phyloP scores from a whole-genome alignment of 1,284 basidiomycete species.

The Naganishia sp. region DNA sequence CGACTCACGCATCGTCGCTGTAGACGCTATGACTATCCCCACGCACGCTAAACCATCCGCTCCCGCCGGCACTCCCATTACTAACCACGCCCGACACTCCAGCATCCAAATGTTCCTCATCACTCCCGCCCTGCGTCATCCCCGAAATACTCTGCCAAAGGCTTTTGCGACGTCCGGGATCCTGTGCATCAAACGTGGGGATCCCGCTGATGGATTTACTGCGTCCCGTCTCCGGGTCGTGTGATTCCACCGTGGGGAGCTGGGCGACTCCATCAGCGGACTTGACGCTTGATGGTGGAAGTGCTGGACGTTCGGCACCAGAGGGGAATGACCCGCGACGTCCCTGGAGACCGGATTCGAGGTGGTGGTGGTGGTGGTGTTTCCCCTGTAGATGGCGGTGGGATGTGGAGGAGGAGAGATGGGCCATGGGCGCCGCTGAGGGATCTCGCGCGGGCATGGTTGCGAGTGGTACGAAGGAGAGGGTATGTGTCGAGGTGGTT shows the following conservation, averaged over 20 bases:
- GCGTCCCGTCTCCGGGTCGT: slow-evolving; percentile 1
- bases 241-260: not conserved
- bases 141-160: not conserved
- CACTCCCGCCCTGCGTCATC: slow-evolving; percentile 1
- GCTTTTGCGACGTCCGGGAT: not conserved
- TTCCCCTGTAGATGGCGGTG: not conserved
- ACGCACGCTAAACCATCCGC: slow-evolving; percentile 7
- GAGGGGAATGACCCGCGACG: not conserved
- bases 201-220: slow-evolving; percentile 5
- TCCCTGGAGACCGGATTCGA: slow-evolving; percentile 1
- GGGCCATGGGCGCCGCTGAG: slow-evolving; percentile 19
- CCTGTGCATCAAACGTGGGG: not conserved
- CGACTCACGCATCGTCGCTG: slow-evolving; percentile 19
- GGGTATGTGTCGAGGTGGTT: not conserved
- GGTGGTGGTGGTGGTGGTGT: slow-evolving; percentile 8
- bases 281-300: not conserved
- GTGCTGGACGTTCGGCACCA: not conserved
- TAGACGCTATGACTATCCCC: slow-evolving; percentile 2
- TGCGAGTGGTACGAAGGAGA: too few species aligned
- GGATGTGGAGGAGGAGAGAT: not conserved
- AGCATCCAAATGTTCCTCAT: not conserved
- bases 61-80: not conserved
- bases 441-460: slow-evolving; percentile 22
- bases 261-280: not conserved
- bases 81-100: slow-evolving; percentile 9